phyloP scores from a whole-genome alignment of 78 protist genomes.

The Dictyostelium purpureum region DNA sequence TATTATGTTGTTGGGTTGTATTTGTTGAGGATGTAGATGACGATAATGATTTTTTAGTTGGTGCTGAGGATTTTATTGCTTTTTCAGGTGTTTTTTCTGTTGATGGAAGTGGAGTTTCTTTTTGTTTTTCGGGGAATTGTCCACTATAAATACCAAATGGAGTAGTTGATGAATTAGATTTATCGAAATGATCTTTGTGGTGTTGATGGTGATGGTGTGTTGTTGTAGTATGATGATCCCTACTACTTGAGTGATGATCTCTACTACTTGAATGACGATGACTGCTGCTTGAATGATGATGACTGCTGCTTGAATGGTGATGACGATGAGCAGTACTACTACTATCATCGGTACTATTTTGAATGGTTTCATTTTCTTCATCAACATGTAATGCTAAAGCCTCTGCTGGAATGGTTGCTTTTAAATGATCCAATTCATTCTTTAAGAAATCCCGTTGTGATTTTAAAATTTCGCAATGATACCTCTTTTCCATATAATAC shows the following conservation, averaged over 20 bases:
- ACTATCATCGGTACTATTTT: slow-evolving; percentile 4
- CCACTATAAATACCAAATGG: slow-evolving; percentile 26
- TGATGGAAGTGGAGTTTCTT: neutral
- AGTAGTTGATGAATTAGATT: neutral
- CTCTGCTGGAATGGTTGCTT: slow-evolving; percentile 8
- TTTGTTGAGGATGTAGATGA: neutral
- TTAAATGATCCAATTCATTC: slow-evolving; percentile 26
- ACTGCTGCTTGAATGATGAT: too few relatives aligned
- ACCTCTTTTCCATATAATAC: slow-evolving; percentile 56
- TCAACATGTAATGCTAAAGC: slow-evolving; percentile 39
- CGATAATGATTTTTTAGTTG: neutral
- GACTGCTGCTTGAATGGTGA: neutral
- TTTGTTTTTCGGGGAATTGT: neutral
- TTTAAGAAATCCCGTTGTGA: slow-evolving; percentile 43
- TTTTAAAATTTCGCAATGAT: slow-evolving; percentile 63
- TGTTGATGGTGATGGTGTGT: neutral
- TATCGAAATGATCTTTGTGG: neutral
- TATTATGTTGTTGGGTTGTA: neutral
- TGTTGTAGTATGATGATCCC: neutral
- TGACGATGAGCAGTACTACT: neutral
- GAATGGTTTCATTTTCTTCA: slow-evolving; percentile 60
- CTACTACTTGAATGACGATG: neutral
- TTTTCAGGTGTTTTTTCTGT: neutral
- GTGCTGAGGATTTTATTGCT: neutral
- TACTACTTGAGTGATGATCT: neutral